Evolutionary conservation across 2,329 filamentous ascomycete species (phyloP).

Genomic region (Colletotrichum magnum): DNA sequence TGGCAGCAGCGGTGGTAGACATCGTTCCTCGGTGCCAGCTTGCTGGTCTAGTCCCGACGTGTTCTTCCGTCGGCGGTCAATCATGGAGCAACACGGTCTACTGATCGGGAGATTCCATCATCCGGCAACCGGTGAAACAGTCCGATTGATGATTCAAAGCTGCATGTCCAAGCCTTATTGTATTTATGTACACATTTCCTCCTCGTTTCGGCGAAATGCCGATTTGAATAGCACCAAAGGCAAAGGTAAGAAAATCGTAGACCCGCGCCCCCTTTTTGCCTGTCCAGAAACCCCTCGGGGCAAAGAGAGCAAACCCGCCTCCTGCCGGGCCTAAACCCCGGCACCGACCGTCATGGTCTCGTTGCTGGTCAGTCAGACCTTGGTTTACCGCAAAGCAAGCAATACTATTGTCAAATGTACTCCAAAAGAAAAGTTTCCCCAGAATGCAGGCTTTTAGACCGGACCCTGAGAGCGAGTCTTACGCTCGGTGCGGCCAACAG

Average conservation of each 20-base stretch:
- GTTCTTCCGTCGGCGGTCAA: too few relatives aligned
- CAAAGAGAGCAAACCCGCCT: conserved; percentile 22
- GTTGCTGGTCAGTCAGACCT: conserved; percentile 10
- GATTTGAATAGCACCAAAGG: neutral
- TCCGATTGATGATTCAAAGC: conserved; percentile 11
- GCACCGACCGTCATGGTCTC: conserved; percentile 14
- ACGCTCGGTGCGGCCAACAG: conserved; percentile 54
- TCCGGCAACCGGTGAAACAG: conserved; percentile 1
- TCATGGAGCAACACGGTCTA: too few relatives aligned
- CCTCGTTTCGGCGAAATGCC: neutral
- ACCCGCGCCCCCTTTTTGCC: conserved; percentile 32
- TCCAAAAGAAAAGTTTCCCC: neutral
- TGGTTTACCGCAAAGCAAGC: conserved; percentile 1
- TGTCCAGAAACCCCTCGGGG: conserved; percentile 24
- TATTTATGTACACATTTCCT: conserved; percentile 25
- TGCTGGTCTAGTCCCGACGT: neutral
- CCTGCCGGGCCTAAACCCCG: conserved; percentile 18
- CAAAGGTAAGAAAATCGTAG: neutral
- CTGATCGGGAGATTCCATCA: neutral
- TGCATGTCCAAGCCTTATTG: conserved; percentile 16
- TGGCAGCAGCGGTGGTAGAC: neutral
- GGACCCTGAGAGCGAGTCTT: conserved; percentile 60
- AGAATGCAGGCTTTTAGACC: neutral
- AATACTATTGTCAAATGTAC: neutral
- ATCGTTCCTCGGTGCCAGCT: neutral